phyloP scores from a whole-genome alignment of 495 filamentous ascomycete species.

The Clavariopsis aquatica region DNA sequence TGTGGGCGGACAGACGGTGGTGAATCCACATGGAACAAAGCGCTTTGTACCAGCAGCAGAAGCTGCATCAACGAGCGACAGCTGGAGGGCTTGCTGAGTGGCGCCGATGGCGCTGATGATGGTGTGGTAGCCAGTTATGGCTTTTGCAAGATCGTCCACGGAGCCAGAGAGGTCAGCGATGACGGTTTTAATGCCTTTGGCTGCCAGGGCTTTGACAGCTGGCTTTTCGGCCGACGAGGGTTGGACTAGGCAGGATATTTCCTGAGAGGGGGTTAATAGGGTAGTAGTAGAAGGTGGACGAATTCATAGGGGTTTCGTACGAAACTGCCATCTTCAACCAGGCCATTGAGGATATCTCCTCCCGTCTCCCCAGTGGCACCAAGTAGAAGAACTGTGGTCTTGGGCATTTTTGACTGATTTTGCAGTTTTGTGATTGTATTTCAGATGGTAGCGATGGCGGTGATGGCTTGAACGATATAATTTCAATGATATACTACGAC shows the following conservation, averaged over 20 bases:
- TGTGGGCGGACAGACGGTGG: conserved; percentile 14
- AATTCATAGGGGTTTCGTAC: no score
- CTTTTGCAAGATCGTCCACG: conserved; percentile 52
- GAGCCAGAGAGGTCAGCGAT: conserved; percentile 51
- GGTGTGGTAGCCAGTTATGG: conserved; percentile 54
- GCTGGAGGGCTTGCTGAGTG: conserved; percentile 51
- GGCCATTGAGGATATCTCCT: conserved; percentile 38
- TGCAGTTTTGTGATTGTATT: no score
- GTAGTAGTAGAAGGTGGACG: no score
- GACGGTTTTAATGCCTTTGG: conserved; percentile 53
- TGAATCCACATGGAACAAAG: conserved; percentile 55
- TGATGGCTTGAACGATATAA: no score
- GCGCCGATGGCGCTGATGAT: conserved; percentile 57
- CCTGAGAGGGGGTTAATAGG: conserved; percentile 40
- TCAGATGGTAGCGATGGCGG: no score
- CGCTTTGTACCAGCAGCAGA: conserved; percentile 58
- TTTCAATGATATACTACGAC: no score
- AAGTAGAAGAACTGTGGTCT: conserved; percentile 38
- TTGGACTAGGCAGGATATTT: conserved; percentile 54
- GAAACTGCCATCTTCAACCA: conserved; percentile 28
- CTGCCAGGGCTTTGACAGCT: conserved; percentile 47
- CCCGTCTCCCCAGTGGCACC: conserved; percentile 47
- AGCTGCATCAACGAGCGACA: conserved; percentile 56
- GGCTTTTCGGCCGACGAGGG: conserved; percentile 54
- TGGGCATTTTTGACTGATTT: no score